A percentile compares a stretch with the other conserved stretches of the same genome.
phyloP scores from a whole-genome alignment of 1,139 yeast genomes.

The Taiozyma sp. region DNA sequence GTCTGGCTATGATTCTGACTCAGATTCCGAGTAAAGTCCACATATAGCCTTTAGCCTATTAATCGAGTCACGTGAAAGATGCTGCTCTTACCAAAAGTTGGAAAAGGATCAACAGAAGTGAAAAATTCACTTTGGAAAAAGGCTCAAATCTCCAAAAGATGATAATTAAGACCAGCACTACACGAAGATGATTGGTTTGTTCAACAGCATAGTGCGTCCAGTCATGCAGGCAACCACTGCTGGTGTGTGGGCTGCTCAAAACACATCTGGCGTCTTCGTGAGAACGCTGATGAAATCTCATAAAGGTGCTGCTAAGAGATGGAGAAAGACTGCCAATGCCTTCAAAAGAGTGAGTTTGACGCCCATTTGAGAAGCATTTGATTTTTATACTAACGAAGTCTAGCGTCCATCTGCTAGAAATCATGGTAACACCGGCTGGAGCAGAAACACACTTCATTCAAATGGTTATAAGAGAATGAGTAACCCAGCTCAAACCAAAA shows the following conservation, averaged over 20 bases:
- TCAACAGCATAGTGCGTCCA: constrained; percentile 14
- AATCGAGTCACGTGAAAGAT: background rate
- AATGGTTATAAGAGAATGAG: constrained; percentile 64
- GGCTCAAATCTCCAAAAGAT: too few species aligned
- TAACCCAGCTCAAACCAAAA: constrained; percentile 37
- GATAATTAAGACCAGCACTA: background rate
- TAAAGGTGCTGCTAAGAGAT: constrained; percentile 68
- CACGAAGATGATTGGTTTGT: constrained; percentile 12
- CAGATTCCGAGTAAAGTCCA: constrained; percentile 9
- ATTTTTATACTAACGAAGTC: background rate
- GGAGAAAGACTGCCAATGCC: constrained; percentile 66
- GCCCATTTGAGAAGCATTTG: background rate
- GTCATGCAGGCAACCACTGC: background rate
- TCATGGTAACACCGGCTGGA: constrained; percentile 92
- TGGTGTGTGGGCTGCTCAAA: background rate
- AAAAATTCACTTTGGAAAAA: background rate
- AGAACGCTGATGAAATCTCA: constrained; percentile 36
- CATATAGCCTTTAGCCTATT: too few species aligned
- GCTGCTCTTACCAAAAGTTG: background rate
- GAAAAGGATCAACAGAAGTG: background rate
- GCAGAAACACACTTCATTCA: constrained; percentile 55
- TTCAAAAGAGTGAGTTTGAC: constrained; percentile 27
- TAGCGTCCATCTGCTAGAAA: constrained; percentile 81
- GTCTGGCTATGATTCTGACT: constrained; percentile 9
- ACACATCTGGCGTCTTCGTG: constrained; percentile 12